Evolutionary conservation across 371 early-diverging fungal genomes (phyloP), one percentile per base, ranked within the genome.

Genomic region (Dichotomocladium elegans): DNA sequence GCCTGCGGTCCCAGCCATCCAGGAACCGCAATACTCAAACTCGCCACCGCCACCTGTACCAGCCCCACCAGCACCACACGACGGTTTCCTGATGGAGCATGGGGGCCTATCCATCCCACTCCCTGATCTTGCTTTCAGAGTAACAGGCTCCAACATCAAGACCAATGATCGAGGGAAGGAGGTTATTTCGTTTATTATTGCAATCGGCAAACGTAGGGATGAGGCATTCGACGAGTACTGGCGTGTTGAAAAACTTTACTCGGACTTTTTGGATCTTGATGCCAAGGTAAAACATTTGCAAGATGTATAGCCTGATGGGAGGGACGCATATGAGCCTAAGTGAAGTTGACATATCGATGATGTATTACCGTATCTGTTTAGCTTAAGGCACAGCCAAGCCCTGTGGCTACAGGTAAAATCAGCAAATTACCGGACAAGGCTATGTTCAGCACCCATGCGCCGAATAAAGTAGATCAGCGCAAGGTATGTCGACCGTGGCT

Each of bases 211-310:
- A 15, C 27, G 37, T 15, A 22, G n/a, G 4, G 9, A 21, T 11
- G 34, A 42, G n/a, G 37, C 10, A 9, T 64, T 54, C 41, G 64
- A 68, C 37, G 75, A 92, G 46, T 61, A 85, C 41, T 92, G 94
- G 93, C 78, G 86, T 26, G 82, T 93, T 9, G 91, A 90, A 55
- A 94, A 94, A 66, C 68, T 81, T 19, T 94, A 93, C 65, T 74
- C 85, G 3, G 94, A 94, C 64, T 90, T 94, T 68, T 65, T 90
- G 34, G 58, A 70, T n/a, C 66, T 94, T 19, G 91, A 93, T 64
- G 64, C 76, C 30, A 84, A 83, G 82, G 88, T 90, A 57, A 62
- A 57, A 46, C 43, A 12, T 21, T 43, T 8, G 9, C 42, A 3
- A 24, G 19, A 5, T 43, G 21, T 21, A 24, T 3, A 7, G 44